Percentiles rank a stretch among this genome's conserved stretches.
Conservation (phyloP, 2,329 filamentous ascomycete genomes). For the Atkinsonella texensis region DNA sequence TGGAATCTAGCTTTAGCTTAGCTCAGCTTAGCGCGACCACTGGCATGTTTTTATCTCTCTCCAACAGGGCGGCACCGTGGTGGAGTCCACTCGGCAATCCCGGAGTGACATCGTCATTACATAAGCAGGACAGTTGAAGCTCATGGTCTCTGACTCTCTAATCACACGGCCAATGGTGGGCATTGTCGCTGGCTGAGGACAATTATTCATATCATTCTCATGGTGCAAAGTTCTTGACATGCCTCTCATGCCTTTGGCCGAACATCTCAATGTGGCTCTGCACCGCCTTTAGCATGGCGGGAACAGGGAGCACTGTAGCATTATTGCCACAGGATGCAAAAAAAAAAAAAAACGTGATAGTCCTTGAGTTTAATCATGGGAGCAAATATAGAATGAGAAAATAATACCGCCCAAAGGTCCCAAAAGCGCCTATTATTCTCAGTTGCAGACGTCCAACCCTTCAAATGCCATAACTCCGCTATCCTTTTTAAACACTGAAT, state of each 20-base stretch:
- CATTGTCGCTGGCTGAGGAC: no score
- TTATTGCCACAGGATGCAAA: no score
- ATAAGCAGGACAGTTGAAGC: not conserved
- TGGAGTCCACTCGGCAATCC: not conserved
- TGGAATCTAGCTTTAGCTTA: not conserved
- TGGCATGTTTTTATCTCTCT: not conserved
- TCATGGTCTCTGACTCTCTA: no score
- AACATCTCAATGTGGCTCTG: no score
- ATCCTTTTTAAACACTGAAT: not conserved
- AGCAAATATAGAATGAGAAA: not conserved
- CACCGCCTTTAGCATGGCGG: no score
- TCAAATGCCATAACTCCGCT: conserved; percentile 2
- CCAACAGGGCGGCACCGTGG: no score
- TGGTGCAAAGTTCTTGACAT: no score
- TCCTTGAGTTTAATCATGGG: no score
- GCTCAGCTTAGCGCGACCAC: not conserved
- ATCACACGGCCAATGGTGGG: no score
- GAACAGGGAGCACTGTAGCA: no score
- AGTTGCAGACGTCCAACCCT: not conserved
- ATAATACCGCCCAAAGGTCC: not conserved
- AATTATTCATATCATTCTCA: no score
- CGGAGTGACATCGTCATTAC: not conserved
- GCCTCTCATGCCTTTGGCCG: no score
- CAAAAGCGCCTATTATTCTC: not conserved
- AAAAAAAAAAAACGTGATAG: not conserved